Evolutionary conservation across 805 yeast genomes (phyloP).

Genomic region (Saccharomyces jurei): DNA sequence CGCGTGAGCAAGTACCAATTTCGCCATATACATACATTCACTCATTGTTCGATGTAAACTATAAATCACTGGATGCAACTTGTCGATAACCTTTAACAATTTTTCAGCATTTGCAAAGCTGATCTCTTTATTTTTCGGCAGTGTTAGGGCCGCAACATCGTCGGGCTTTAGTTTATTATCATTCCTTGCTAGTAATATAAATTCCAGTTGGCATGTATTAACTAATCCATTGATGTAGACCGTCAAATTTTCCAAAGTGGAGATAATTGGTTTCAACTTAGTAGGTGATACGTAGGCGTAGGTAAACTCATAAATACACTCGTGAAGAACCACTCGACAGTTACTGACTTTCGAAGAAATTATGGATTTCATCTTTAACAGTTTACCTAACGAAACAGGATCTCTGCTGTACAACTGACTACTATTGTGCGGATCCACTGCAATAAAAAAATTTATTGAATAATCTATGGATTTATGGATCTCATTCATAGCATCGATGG

Average conservation of each 20-base stretch:
- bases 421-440: constrained; percentile 14
- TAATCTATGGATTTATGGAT: constrained; percentile 34
- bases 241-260: constrained; percentile 27
- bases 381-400: constrained; percentile 25
- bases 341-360: constrained; percentile 30
- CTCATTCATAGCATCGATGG: constrained; percentile 34
- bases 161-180: constrained; percentile 3
- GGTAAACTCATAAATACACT: constrained; percentile 42
- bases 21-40: constrained; percentile 28
- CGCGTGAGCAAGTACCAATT: constrained; percentile 30
- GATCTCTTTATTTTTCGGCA: constrained; percentile 28
- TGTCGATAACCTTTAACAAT: constrained; percentile 26
- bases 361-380: constrained; percentile 29
- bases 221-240: constrained; percentile 36
- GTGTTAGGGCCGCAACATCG: neutral
- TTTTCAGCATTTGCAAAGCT: constrained; percentile 30
- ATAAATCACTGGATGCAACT: constrained; percentile 28
- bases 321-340: constrained; percentile 36
- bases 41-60: constrained; percentile 31
- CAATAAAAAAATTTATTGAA: constrained; percentile 34
- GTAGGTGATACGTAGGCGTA: constrained; percentile 41
- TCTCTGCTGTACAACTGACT: constrained; percentile 14
- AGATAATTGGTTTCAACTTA: constrained; percentile 32
- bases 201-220: constrained; percentile 42
- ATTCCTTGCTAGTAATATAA: constrained; percentile 28